Conservation (phyloP, 2,329 filamentous ascomycete species). For the Fusarium nematophilum region DNA sequence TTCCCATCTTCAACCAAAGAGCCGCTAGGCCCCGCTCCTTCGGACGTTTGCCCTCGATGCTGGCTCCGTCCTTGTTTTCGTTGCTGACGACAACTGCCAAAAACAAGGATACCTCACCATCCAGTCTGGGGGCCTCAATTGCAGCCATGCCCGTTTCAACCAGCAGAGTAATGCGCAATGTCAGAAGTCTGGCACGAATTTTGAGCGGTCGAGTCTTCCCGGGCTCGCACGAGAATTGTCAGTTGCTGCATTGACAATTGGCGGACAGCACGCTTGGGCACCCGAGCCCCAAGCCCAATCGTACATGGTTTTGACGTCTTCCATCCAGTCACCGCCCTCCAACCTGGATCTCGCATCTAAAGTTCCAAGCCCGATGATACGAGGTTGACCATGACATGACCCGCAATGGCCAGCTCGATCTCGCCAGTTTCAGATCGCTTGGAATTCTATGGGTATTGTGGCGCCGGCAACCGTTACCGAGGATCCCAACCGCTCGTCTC, state of each 20-base stretch:
- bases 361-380: conserved; percentile 3
- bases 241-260: background rate
- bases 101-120: conserved; percentile 12
- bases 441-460: conserved; percentile 29
- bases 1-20: conserved; percentile 30
- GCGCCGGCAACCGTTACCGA: conserved; percentile 23
- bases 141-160: conserved; percentile 21
- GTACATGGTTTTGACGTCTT: conserved; percentile 3
- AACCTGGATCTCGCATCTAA: conserved; percentile 15
- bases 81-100: conserved; percentile 41
- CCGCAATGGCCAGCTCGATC: conserved; percentile 17
- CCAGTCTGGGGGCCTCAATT: conserved; percentile 14
- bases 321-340: conserved; percentile 8
- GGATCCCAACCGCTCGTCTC: conserved; percentile 16
- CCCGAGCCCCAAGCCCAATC: conserved; percentile 3
- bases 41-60: conserved; percentile 6
- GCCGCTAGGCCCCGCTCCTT: conserved; percentile 14
- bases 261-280: conserved; percentile 18
- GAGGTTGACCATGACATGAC: conserved; percentile 17
- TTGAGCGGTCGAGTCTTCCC: conserved; percentile 18
- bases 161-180: conserved; percentile 2
- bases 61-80: conserved; percentile 35
- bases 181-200: too few species aligned
- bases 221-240: too few species aligned
- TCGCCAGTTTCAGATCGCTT: conserved; percentile 12